Conservation (phyloP, 2,329 filamentous ascomycete genomes). For the Paecilomyces sp. region DNA sequence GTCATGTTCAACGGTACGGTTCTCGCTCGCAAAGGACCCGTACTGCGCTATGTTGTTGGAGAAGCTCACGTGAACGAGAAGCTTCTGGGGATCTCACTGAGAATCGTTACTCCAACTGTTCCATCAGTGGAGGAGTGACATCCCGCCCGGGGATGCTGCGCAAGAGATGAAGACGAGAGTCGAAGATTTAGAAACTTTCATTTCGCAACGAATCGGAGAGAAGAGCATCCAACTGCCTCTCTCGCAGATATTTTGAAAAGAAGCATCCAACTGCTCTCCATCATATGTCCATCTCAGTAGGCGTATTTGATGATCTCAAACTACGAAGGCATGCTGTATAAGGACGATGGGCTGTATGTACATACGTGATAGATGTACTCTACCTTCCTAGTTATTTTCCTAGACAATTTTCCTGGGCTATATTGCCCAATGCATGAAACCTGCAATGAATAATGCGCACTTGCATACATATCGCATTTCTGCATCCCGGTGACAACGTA, state of each 20-base stretch:
- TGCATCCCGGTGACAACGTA: neutral
- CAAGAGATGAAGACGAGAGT: neutral
- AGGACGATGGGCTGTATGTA: neutral
- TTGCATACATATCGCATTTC: neutral
- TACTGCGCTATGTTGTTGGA: neutral
- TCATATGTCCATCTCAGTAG: constrained; percentile 3
- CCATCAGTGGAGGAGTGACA: neutral
- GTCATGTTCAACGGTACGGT: too few relatives aligned
- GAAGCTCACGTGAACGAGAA: neutral
- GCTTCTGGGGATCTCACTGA: neutral
- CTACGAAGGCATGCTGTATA: neutral
- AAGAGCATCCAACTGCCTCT: constrained; percentile 36
- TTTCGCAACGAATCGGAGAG: constrained; percentile 27
- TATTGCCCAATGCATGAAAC: neutral
- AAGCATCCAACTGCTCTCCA: constrained; percentile 40
- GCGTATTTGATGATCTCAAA: neutral
- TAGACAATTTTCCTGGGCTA: neutral
- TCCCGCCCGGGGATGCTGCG: neutral
- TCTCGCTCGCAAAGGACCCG: neutral
- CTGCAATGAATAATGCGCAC: neutral
- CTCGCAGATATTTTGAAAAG: constrained; percentile 29
- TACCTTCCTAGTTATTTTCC: neutral
- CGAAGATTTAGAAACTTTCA: neutral
- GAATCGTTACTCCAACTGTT: neutral
- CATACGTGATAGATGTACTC: neutral